Evolutionary conservation across 805 yeast genomes (phyloP), one percentile per base, ranked within the genome.

Genomic region (Barnettozyma wickerhamii): DNA sequence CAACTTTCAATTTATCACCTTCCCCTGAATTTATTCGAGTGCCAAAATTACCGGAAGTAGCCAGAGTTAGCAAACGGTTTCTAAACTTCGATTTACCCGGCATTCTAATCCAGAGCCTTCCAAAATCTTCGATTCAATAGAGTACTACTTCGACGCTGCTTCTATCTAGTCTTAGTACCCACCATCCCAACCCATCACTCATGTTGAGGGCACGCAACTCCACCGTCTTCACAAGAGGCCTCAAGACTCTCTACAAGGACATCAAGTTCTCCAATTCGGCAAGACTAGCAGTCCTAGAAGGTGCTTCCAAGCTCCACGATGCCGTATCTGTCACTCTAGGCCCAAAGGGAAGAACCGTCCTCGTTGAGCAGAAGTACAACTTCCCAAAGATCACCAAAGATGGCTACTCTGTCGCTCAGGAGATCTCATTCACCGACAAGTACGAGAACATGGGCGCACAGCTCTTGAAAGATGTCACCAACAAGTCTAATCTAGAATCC

Each of bases 331-430:
- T 95, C 39, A 93, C 99, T 29, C 73, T 91, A 47, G 99, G 99
- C 39, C 99, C 99, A 57, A 90, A 90, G 66, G 99, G 99, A 60
- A 83, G 99, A 68, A 91, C 89, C 58, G 99, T 89, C 29, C 75
- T 91, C 55, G 90, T 93, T 62, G 98, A 91, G 71, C 99, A 93
- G 71, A 84, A 87, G 49, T 93, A 87, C 53, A 97, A 96, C 52
- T 78, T 95, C 39, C 99, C 99, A 56, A 91, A 91, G 74, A 91
- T 91, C 75, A 91, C 99, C 68, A 91, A 91, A 72, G 99, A 91
- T 65, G 99, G 99, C 77, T 97, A 89, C 38, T 88, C 98, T 35
- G 97, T 91, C 45, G 99, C 99, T 47, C 79, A 75, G 59, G 81
- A 95, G 41, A 79, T 91, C 56, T 76, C 78, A 31, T 71, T 93